Percentiles rank a stretch among this genome's conserved stretches.
phyloP scores from a whole-genome alignment of 2,329 filamentous ascomycete species.

The Aspergillus sp. region DNA sequence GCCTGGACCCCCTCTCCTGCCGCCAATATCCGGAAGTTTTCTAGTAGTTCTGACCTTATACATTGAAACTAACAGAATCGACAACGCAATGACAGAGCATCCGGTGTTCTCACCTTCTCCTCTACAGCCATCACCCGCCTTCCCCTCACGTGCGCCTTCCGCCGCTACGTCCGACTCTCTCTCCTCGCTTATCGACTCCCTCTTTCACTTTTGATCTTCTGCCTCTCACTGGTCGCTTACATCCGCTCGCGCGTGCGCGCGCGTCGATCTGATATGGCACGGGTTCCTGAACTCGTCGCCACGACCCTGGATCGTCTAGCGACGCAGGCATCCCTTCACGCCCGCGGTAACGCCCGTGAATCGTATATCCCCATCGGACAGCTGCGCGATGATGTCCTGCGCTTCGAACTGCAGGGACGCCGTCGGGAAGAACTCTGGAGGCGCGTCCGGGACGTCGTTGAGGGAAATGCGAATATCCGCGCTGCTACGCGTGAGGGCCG shows the following conservation, averaged over 20 bases:
- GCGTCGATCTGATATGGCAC: conserved; percentile 57
- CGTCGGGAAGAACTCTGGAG: conserved; percentile 78
- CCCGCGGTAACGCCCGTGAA: conserved; percentile 57
- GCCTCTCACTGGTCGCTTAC: conserved; percentile 51
- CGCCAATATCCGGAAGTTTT: conserved; percentile 5
- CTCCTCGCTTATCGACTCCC: conserved; percentile 44
- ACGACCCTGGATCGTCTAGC: conserved; percentile 77
- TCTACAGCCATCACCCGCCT: conserved; percentile 86
- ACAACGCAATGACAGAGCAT: conserved; percentile 64
- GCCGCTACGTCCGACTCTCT: conserved; percentile 41
- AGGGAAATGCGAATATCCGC: conserved; percentile 87
- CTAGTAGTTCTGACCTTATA: conserved; percentile 42
- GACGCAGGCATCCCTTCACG: conserved; percentile 73
- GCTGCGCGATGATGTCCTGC: conserved; percentile 79
- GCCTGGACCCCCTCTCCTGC: conserved; percentile 15
- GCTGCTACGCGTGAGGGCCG: conserved; percentile 59
- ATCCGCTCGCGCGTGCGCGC: conserved; percentile 55
- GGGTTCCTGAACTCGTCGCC: conserved; percentile 74
- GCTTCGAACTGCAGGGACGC: conserved; percentile 67
- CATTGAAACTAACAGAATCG: conserved; percentile 72
- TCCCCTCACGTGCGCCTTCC: conserved; percentile 57
- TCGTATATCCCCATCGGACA: conserved; percentile 81
- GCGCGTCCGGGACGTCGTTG: conserved; percentile 73
- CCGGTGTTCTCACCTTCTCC: conserved; percentile 59
- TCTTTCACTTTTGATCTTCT: conserved; percentile 39